phyloP scores from a whole-genome alignment of 495 filamentous ascomycete genomes.

The Amphirosellinia nigrospora region DNA sequence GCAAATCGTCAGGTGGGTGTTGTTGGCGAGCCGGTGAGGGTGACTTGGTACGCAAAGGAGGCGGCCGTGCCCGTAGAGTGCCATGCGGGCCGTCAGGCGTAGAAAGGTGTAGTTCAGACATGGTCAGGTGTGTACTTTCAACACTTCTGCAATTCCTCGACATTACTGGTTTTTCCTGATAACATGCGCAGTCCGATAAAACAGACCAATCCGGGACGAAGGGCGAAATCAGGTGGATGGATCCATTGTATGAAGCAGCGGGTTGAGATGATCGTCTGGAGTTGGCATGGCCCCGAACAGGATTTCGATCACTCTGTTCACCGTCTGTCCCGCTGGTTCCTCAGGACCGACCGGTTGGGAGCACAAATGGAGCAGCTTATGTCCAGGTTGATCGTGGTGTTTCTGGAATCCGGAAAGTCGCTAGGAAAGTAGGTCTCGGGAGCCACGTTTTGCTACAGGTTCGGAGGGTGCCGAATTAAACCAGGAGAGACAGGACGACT shows the following conservation, averaged over 20 bases:
- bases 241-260: slow-evolving; percentile 14
- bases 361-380: neutral
- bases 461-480: neutral
- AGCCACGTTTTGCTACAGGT: neutral
- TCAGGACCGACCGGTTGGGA: neutral
- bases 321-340: slow-evolving; percentile 1
- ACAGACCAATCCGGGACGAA: slow-evolving; percentile 13
- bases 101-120: slow-evolving; percentile 37
- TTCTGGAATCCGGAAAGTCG: slow-evolving; percentile 14
- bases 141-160: slow-evolving; percentile 2
- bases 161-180: neutral
- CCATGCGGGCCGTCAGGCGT: slow-evolving; percentile 35
- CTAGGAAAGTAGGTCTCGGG: slow-evolving; percentile 3
- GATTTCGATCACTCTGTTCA: neutral
- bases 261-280: slow-evolving; percentile 6
- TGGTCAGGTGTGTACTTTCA: slow-evolving; percentile 14
- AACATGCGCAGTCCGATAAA: slow-evolving; percentile 14
- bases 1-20: slow-evolving; percentile 50
- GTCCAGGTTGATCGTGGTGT: neutral
- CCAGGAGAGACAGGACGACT: neutral
- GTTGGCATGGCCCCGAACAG: slow-evolving; percentile 23
- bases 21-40: slow-evolving; percentile 43
- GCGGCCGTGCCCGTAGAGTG: slow-evolving; percentile 32
- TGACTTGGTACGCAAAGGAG: slow-evolving; percentile 37
- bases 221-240: slow-evolving; percentile 15